A percentile compares a stretch with the other conserved stretches of the same genome.
phyloP scores from a whole-genome alignment of 805 yeast species.

The Torulaspora indica region DNA sequence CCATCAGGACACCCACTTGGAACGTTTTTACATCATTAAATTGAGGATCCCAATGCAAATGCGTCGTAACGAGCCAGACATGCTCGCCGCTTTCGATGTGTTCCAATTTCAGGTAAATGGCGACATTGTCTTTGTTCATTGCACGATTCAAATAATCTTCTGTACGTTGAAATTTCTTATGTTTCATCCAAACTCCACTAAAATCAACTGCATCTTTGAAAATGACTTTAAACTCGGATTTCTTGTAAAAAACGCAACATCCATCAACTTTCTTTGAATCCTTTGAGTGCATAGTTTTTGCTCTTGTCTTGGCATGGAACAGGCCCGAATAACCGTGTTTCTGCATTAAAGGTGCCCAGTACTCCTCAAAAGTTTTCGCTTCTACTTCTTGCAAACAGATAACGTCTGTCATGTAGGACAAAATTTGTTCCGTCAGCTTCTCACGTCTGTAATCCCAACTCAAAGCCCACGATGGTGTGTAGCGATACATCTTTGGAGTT shows the following conservation, averaged over 20 bases:
- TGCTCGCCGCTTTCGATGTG: slow-evolving; percentile 67
- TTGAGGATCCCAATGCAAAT: slow-evolving; percentile 97
- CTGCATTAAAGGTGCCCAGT: slow-evolving; percentile 72
- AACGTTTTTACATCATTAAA: slow-evolving; percentile 93
- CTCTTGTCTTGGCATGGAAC: slow-evolving; percentile 85
- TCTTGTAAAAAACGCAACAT: slow-evolving; percentile 87
- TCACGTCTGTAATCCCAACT: slow-evolving; percentile 88
- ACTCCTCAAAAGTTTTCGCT: slow-evolving; percentile 75
- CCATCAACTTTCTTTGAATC: slow-evolving; percentile 94
- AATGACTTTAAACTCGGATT: slow-evolving; percentile 60
- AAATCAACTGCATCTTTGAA: slow-evolving; percentile 77
- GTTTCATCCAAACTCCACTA: slow-evolving; percentile 71
- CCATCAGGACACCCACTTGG: slow-evolving; percentile 88
- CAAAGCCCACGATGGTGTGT: slow-evolving; percentile 96
- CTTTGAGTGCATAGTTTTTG: slow-evolving; percentile 76
- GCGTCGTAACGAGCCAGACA: slow-evolving; percentile 79
- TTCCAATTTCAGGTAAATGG: slow-evolving; percentile 69
- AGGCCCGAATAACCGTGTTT: slow-evolving; percentile 73
- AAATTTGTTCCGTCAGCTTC: slow-evolving; percentile 65
- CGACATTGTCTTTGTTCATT: slow-evolving; percentile 92
- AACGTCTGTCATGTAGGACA: slow-evolving; percentile 63
- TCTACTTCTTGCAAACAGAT: slow-evolving; percentile 96
- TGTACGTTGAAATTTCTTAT: slow-evolving; percentile 83
- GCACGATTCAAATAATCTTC: slow-evolving; percentile 94
- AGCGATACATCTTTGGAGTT: slow-evolving; percentile 83